Percentiles rank a stretch among this genome's conserved stretches.
Evolutionary conservation across 345 rosid genomes (phyloP).

Genomic region (Nephelium lappaceum): DNA sequence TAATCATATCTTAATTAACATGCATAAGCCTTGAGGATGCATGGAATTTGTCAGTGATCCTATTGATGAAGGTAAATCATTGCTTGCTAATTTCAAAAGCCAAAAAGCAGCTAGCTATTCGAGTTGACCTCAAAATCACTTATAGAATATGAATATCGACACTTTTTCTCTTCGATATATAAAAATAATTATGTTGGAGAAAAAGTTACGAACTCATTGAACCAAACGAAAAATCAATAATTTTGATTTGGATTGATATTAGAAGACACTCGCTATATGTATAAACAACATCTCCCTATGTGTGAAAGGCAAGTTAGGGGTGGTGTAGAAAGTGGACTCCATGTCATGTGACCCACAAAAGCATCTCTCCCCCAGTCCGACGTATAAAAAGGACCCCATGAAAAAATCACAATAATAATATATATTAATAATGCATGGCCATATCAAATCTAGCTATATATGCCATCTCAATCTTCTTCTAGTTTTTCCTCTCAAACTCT

Average conservation of each 20-base stretch:
- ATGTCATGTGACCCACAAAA: conserved; percentile 33
- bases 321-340: conserved; percentile 50
- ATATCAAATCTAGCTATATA: conserved; percentile 15
- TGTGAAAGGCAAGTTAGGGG: conserved; percentile 39
- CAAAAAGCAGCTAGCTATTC: conserved; percentile 23
- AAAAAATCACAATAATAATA: conserved; percentile 10
- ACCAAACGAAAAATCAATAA: conserved; percentile 7
- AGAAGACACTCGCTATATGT: background rate
- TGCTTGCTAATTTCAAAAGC: conserved; percentile 20
- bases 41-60: background rate
- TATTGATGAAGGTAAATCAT: background rate
- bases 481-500: conserved; percentile 11
- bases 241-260: conserved; percentile 13
- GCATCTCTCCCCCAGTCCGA: conserved; percentile 17
- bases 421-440: conserved; percentile 36
- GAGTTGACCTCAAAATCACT: conserved; percentile 36
- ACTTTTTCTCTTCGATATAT: background rate
- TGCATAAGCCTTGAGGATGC: background rate
- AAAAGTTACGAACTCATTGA: conserved; percentile 10
- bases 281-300: conserved; percentile 9
- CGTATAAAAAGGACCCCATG: conserved; percentile 37
- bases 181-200: conserved; percentile 17
- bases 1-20: background rate
- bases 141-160: conserved; percentile 10
- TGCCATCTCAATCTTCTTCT: conserved; percentile 10